A percentile compares a stretch with the other conserved stretches of the same genome.
Evolutionary conservation across 139 green algal genomes (phyloP).

Genomic region (Picochlorum sp.): DNA sequence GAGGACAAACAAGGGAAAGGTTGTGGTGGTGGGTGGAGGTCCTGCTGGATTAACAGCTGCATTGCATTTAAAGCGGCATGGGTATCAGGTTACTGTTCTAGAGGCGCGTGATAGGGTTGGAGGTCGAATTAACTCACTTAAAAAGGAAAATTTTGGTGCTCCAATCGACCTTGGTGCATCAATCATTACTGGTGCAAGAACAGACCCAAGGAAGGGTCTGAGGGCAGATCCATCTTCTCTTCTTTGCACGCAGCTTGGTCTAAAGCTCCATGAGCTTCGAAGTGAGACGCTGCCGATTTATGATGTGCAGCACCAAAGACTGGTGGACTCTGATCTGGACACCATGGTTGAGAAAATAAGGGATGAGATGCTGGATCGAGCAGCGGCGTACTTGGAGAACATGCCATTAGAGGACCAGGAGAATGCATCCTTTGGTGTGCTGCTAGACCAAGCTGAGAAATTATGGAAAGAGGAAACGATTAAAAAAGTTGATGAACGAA

Average conservation of each 20-base stretch:
- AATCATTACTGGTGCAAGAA: constrained; percentile 64
- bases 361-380: constrained; percentile 58
- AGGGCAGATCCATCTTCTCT: constrained; percentile 51
- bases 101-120: constrained; percentile 72
- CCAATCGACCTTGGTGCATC: constrained; percentile 80
- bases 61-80: constrained; percentile 47
- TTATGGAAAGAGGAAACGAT: not conserved
- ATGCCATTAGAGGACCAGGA: constrained; percentile 26
- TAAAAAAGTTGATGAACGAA: not conserved
- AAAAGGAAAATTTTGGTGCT: constrained; percentile 32
- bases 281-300: constrained; percentile 47
- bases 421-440: constrained; percentile 15
- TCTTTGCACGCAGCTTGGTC: constrained; percentile 51
- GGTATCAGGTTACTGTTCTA: constrained; percentile 61
- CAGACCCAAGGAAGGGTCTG: constrained; percentile 29
- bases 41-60: constrained; percentile 71
- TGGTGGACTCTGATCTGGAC: constrained; percentile 29
- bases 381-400: constrained; percentile 22
- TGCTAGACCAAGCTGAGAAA: constrained; percentile 19
- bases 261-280: constrained; percentile 42
- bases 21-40: constrained; percentile 72
- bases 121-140: constrained; percentile 64
- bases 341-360: constrained; percentile 42
- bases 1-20: constrained; percentile 21
- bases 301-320: constrained; percentile 41